phyloP scores from a whole-genome alignment of 2,329 filamentous ascomycete genomes.

The Orbilia javanica region DNA sequence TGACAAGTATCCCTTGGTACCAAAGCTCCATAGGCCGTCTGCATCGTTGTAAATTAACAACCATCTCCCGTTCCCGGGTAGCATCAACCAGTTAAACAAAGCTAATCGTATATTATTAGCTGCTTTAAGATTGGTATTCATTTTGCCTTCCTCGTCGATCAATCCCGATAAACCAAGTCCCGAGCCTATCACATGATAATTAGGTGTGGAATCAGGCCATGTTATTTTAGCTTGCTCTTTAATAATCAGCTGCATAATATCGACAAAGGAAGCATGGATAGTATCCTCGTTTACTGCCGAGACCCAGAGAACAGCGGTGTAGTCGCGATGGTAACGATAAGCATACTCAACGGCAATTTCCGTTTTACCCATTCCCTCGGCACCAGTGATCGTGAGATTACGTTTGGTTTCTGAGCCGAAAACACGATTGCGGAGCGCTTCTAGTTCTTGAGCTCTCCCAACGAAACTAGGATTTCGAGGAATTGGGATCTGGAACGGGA shows the following conservation, averaged over 20 bases:
- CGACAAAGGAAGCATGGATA: conserved; percentile 11
- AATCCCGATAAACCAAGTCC: not conserved
- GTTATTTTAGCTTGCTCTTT: conserved; percentile 6
- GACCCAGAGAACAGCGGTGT: conserved; percentile 62
- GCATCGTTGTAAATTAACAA: conserved; percentile 22
- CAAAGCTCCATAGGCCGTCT: conserved; percentile 27
- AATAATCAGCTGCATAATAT: conserved; percentile 28
- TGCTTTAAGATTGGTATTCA: not conserved
- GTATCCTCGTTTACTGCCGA: conserved; percentile 49
- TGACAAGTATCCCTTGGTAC: conserved; percentile 18
- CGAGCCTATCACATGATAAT: conserved; percentile 10
- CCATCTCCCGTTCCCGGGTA: not conserved
- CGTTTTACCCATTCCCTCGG: conserved; percentile 16
- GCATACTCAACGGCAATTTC: conserved; percentile 8
- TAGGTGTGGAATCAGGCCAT: conserved; percentile 7
- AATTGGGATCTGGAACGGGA: conserved; percentile 2
- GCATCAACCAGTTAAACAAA: not conserved
- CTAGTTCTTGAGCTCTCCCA: conserved; percentile 14
- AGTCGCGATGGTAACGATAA: conserved; percentile 45
- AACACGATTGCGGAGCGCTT: conserved; percentile 1
- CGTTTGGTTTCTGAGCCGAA: not conserved
- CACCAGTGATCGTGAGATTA: not conserved
- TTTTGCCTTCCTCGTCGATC: not conserved
- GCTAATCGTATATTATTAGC: not conserved
- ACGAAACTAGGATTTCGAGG: conserved; percentile 28